Evolutionary conservation across 768 basidiomycete species (phyloP).

Genomic region (Asterophora parasitica): DNA sequence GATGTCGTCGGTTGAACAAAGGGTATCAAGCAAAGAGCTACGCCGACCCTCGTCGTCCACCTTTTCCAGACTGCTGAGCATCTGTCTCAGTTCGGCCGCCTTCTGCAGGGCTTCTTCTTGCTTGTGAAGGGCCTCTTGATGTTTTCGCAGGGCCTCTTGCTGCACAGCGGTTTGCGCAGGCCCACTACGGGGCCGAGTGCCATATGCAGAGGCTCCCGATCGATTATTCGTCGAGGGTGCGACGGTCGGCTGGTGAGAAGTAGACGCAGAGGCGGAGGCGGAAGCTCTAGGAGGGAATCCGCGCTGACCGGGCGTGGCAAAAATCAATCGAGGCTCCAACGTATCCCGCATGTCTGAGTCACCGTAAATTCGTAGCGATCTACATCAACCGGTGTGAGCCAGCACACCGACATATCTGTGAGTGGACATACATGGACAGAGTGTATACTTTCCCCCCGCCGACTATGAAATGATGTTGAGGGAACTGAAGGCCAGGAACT

Average conservation of each 20-base stretch:
- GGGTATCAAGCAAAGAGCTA: conserved; percentile 60
- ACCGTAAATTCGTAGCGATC: conserved; percentile 71
- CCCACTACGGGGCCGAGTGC: conserved; percentile 13
- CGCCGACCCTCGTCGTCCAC: conserved; percentile 76
- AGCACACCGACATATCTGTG: neutral
- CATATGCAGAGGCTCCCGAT: conserved; percentile 11
- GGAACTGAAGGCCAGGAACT: neutral
- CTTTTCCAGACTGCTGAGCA: conserved; percentile 65
- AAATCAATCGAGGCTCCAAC: conserved; percentile 62
- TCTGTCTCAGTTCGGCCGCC: conserved; percentile 62
- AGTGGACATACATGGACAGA: conserved; percentile 52
- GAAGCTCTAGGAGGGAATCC: conserved; percentile 40
- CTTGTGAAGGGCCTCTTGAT: conserved; percentile 42
- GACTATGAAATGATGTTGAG: conserved; percentile 26
- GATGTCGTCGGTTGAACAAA: conserved; percentile 68
- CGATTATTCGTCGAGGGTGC: neutral
- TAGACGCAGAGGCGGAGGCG: conserved; percentile 16
- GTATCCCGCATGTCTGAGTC: conserved; percentile 50
- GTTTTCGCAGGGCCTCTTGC: conserved; percentile 37
- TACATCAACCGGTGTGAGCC: conserved; percentile 22
- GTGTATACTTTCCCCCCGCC: conserved; percentile 42
- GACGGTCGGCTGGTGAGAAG: conserved; percentile 10
- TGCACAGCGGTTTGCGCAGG: conserved; percentile 30
- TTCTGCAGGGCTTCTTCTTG: conserved; percentile 52
- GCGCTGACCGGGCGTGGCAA: conserved; percentile 69